Conservation (phyloP, 495 filamentous ascomycete genomes). For the Aspergillus hancockii region DNA sequence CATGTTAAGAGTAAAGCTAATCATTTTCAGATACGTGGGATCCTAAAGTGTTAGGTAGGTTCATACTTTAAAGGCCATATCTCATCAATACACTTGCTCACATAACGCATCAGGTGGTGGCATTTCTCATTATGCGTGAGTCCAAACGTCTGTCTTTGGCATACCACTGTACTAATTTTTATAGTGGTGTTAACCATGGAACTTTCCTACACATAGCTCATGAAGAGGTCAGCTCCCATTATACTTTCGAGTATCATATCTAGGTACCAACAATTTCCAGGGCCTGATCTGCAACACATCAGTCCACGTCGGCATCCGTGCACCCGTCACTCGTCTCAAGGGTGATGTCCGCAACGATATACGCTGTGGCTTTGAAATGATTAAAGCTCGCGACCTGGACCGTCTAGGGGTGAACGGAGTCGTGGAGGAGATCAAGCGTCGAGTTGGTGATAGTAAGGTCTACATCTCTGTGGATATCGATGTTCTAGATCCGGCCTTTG, state of each 20-base stretch:
- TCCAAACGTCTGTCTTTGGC: background rate
- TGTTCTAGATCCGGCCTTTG: constrained; percentile 53
- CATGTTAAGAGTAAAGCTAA: background rate
- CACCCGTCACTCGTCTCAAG: constrained; percentile 40
- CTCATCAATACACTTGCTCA: background rate
- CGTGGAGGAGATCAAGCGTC: constrained; percentile 42
- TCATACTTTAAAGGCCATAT: background rate
- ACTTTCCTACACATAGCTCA: constrained; percentile 56
- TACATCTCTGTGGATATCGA: constrained; percentile 54
- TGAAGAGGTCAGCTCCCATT: constrained; percentile 37
- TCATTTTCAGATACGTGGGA: constrained; percentile 47
- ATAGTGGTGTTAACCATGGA: constrained; percentile 52
- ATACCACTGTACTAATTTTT: constrained; percentile 3
- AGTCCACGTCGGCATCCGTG: constrained; percentile 52
- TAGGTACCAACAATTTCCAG: constrained; percentile 13
- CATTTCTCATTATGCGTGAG: constrained; percentile 52
- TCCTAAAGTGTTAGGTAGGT: constrained; percentile 43
- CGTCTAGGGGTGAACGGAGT: constrained; percentile 45
- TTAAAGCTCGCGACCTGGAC: constrained; percentile 52
- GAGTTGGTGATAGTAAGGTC: constrained; percentile 35
- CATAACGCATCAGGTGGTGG: constrained; percentile 31
- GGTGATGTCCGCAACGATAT: constrained; percentile 50
- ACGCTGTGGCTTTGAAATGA: constrained; percentile 51
- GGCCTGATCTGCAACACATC: constrained; percentile 49
- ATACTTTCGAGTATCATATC: too few relatives aligned